Evolutionary conservation across 1,284 basidiomycete genomes (phyloP), one percentile per base, ranked within the genome.

Genomic region (Lentinus polychrous): DNA sequence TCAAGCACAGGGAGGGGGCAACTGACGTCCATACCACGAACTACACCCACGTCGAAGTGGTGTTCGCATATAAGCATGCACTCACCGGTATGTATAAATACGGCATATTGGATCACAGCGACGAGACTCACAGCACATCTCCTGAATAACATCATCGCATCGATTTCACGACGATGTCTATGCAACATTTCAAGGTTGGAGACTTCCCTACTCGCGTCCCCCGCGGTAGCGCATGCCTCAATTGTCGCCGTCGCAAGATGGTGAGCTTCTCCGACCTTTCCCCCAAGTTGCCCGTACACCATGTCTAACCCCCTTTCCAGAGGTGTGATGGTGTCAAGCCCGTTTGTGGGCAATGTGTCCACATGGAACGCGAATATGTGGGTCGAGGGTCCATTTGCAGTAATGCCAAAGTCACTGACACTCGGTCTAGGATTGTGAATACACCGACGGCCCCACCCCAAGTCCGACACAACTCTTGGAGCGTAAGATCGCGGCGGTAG

Each of bases 301-400:
- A 17, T 37, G 7, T 52, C n/a, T 34, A 5, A 35, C 23, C 24
- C 32, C 8, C 2, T 22, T 48, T 33, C 12, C 31, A 56, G 55
- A 53, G 48, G 49, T 56, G 55, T 42, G 52, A 56, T 46, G 55
- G 55, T 15, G 48, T 51, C 8, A 40, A 40, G 18, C 55, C 55
- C 4, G 38, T 52, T 14, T 56, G 55, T 39, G 45, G 48, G 14
- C 52, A 53, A 35, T 56, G 55, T 35, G 35, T 44, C 14, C 55
- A 53, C 23, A 50, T 49, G 38, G 49, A 50, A 37, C 38, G 49
- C 17, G 40, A 41, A 44, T 49, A 43, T 44, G 47, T 49, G n/a
- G 22, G 47, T 43, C 2, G 4, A 22, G 12, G 14, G 20, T 11
- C 27, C 22, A 33, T 18, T 5, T 3, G 5, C 11, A 31, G 17